Percentiles rank a stretch among this genome's conserved stretches.
Evolutionary conservation across 805 yeast species (phyloP).

Genomic region (Candida coleopterorum): DNA sequence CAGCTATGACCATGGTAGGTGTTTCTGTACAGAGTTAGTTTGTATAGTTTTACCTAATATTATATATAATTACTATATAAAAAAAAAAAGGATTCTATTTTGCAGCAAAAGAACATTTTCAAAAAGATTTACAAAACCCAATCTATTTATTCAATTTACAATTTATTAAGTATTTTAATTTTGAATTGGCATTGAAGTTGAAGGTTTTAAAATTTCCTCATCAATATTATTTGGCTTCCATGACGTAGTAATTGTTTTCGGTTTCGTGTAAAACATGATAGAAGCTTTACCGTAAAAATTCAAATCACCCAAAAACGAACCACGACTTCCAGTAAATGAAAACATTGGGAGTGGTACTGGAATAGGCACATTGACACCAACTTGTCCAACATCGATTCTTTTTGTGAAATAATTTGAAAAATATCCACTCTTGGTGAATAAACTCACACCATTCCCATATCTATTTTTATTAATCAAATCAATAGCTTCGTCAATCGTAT

Average conservation of each 20-base stretch:
- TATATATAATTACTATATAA: too few relatives aligned
- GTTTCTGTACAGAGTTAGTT: too few relatives aligned
- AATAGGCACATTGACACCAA: slow-evolving; percentile 73
- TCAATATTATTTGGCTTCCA: slow-evolving; percentile 57
- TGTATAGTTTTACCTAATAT: too few relatives aligned
- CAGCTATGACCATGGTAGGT: too few relatives aligned
- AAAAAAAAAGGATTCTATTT: too few relatives aligned
- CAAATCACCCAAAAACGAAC: slow-evolving; percentile 72
- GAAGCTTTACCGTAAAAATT: slow-evolving; percentile 81
- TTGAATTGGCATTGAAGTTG: slow-evolving; percentile 69
- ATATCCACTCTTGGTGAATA: slow-evolving; percentile 67
- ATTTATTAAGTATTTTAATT: slow-evolving; percentile 22
- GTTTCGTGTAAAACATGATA: slow-evolving; percentile 63
- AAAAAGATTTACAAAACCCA: too few relatives aligned
- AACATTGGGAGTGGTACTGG: slow-evolving; percentile 82
- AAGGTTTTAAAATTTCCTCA: slow-evolving; percentile 44
- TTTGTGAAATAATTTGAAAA: slow-evolving; percentile 67
- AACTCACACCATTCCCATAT: slow-evolving; percentile 70
- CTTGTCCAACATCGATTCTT: slow-evolving; percentile 69
- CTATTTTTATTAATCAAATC: slow-evolving; percentile 50
- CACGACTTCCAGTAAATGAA: slow-evolving; percentile 73
- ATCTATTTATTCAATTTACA: neutral
- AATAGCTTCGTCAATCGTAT: slow-evolving; percentile 65
- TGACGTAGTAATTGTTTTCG: slow-evolving; percentile 66
- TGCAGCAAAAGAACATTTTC: too few relatives aligned